Evolutionary conservation across 805 yeast species (phyloP).

Genomic region (Starmera pachycereana): DNA sequence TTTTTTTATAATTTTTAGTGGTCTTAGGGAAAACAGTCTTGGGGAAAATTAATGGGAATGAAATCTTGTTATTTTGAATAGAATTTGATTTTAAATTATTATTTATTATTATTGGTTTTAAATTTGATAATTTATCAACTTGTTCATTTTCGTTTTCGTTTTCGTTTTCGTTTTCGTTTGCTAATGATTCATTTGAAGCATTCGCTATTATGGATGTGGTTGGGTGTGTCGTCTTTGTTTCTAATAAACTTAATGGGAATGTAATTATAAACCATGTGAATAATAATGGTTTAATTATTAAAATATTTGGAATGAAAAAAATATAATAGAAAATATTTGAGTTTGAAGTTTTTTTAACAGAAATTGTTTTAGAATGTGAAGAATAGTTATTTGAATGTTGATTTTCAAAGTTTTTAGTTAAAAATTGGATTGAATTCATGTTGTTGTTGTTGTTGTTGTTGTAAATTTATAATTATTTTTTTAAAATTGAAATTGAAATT

Average conservation of each 20-base stretch:
- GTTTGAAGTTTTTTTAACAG: neutral
- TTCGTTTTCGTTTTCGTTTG: no score
- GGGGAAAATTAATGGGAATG: conserved; percentile 19
- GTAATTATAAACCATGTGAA: conserved; percentile 41
- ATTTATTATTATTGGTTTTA: conserved; percentile 2
- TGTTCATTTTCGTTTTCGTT: conserved; percentile 18
- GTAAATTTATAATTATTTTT: no score
- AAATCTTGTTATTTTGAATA: conserved; percentile 8
- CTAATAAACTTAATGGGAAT: conserved; percentile 43
- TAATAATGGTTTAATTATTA: conserved; percentile 42
- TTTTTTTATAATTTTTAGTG: conserved; percentile 39
- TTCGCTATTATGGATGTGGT: no score
- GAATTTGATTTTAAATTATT: conserved; percentile 12
- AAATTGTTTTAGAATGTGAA: neutral
- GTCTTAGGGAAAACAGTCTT: conserved; percentile 32
- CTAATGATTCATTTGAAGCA: no score
- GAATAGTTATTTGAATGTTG: neutral
- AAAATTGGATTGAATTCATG: no score
- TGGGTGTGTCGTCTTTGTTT: no score
- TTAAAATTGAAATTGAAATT: no score
- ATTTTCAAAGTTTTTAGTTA: no score
- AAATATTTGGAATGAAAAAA: conserved; percentile 37
- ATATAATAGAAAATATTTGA: conserved; percentile 17
- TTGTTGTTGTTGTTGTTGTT: no score
- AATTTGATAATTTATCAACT: conserved; percentile 3